These are phyloP conservation scores for Choiromyces venosus DNA, from an alignment of 495 filamentous ascomycete genomes.

Conservation along the genomic window DNA sequence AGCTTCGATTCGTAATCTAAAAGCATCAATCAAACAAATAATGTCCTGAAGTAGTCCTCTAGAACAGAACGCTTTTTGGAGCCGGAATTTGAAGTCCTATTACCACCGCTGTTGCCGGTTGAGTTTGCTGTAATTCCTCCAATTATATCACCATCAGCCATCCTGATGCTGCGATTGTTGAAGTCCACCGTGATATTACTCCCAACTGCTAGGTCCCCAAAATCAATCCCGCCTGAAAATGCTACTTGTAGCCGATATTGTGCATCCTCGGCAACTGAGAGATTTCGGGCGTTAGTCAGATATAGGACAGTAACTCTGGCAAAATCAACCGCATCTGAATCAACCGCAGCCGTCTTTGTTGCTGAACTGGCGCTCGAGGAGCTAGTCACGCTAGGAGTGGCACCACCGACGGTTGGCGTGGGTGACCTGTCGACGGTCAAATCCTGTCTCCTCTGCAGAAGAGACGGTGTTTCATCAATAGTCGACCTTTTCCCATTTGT, in stretches of 20 bases:
- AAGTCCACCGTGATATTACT: constrained; percentile 28
- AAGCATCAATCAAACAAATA: constrained; percentile 16
- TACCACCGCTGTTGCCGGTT: constrained; percentile 9
- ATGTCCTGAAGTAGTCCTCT: constrained; percentile 12
- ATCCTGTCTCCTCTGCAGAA: constrained; percentile 20
- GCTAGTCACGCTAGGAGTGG: constrained; percentile 36
- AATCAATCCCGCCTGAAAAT: constrained; percentile 46
- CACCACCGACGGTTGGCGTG: constrained; percentile 21
- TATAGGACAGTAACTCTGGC: constrained; percentile 59
- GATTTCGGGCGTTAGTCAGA: constrained; percentile 54
- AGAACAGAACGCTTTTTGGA: constrained; percentile 15
- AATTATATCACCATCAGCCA: constrained; percentile 19
- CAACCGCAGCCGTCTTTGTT: constrained; percentile 23
- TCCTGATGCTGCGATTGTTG: constrained; percentile 31
- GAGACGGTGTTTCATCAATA: constrained; percentile 42
- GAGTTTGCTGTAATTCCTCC: constrained; percentile 24
- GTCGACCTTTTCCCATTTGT: constrained; percentile 38
- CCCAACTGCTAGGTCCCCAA: constrained; percentile 24
- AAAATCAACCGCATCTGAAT: constrained; percentile 58
- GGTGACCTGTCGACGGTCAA: constrained; percentile 31
- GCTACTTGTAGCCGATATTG: constrained; percentile 54
- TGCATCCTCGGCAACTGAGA: constrained; percentile 53
- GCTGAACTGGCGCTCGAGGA: constrained; percentile 44
- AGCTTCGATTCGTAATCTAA: background rate
- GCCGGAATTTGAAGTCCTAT: constrained; percentile 4